Conservation (phyloP, 1,139 yeast species). For the Zygotorulaspora mrakii region DNA sequence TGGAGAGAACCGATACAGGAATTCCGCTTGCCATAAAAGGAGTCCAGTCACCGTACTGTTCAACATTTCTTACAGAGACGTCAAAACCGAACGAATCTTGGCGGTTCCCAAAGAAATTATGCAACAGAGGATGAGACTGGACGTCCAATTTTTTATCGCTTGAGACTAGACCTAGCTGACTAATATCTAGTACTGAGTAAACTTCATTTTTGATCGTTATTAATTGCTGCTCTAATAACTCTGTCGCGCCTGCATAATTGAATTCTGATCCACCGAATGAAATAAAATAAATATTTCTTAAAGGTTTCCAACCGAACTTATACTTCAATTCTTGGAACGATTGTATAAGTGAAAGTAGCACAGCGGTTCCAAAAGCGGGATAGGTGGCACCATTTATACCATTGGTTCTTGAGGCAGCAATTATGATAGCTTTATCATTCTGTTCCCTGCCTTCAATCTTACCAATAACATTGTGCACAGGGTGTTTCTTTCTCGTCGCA, state of each 20-base stretch:
- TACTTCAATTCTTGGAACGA: constrained; percentile 64
- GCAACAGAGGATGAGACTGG: constrained; percentile 65
- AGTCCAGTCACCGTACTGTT: constrained; percentile 59
- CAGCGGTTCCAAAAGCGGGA: constrained; percentile 73
- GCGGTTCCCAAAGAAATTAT: constrained; percentile 36
- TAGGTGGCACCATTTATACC: constrained; percentile 70
- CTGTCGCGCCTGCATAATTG: constrained; percentile 80
- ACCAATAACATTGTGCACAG: constrained; percentile 76
- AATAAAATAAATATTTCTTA: constrained; percentile 75
- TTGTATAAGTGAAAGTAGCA: constrained; percentile 67
- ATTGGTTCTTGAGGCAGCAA: constrained; percentile 85
- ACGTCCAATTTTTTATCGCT: constrained; percentile 62
- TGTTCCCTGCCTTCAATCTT: constrained; percentile 80
- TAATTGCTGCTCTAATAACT: constrained; percentile 62
- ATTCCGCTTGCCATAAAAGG: constrained; percentile 57
- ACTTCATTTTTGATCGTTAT: constrained; percentile 57
- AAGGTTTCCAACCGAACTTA: constrained; percentile 74
- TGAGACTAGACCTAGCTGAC: constrained; percentile 44
- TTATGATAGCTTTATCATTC: constrained; percentile 62
- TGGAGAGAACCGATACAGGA: constrained; percentile 48
- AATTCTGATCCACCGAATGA: constrained; percentile 86
- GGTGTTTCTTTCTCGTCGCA: constrained; percentile 56
- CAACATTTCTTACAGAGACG: constrained; percentile 34
- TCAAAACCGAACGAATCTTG: constrained; percentile 24
- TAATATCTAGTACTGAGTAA: constrained; percentile 68